Conservation (phyloP, 164 flowering plant species). For the Kingdonia uniflora region DNA sequence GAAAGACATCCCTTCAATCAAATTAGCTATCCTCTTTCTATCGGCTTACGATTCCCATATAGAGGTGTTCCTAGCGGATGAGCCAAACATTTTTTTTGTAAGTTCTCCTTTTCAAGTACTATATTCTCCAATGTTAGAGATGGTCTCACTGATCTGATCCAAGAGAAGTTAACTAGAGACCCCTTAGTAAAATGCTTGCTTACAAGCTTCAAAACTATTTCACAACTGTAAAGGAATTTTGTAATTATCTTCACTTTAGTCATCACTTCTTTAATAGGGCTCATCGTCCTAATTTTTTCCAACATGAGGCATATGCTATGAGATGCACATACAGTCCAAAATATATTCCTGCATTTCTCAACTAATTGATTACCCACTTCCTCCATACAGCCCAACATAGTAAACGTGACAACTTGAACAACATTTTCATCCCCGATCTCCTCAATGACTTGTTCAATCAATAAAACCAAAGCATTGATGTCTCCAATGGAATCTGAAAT, state of each 20-base stretch:
- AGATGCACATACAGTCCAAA: constrained; percentile 38
- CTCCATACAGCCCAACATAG: too few species aligned
- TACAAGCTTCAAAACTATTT: too few species aligned
- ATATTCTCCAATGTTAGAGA: too few species aligned
- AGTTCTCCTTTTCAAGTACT: constrained; percentile 22
- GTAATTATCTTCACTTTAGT: too few species aligned
- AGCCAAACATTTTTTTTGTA: constrained; percentile 33
- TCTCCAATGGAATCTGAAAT: too few species aligned
- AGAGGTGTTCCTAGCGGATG: constrained; percentile 34
- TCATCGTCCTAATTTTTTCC: constrained; percentile 35
- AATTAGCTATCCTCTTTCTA: constrained; percentile 27
- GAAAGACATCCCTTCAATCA: constrained; percentile 32
- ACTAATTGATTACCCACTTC: constrained; percentile 32
- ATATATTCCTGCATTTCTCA: constrained; percentile 23
- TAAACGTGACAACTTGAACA: too few species aligned
- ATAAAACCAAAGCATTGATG: too few species aligned
- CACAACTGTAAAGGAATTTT: too few species aligned
- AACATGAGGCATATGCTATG: constrained; percentile 52
- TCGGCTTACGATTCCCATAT: constrained; percentile 24
- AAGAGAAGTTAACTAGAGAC: constrained; percentile 24
- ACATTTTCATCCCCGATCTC: too few species aligned
- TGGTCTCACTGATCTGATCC: constrained; percentile 17
- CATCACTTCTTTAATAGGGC: too few species aligned
- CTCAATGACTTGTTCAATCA: too few species aligned
- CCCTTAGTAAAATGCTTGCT: too few species aligned